Percentiles rank a stretch among this genome's conserved stretches.
These are phyloP conservation scores for Aspergillus costaricaensis DNA, from an alignment of 2,329 filamentous ascomycete genomes.

Conservation along the genomic window DNA sequence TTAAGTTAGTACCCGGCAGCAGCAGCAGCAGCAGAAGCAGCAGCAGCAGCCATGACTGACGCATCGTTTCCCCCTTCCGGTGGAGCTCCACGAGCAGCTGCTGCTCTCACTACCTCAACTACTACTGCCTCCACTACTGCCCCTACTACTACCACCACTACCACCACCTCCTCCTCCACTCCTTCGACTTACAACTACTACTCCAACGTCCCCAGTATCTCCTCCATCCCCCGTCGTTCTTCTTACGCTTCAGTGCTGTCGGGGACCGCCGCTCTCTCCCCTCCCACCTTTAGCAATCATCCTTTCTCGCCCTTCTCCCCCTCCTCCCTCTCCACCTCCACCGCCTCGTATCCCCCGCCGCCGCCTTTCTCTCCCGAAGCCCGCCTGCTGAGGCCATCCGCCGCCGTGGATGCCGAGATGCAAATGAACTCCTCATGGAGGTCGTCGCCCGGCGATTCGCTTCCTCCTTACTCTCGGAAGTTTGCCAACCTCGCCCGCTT, in stretches of 20 bases:
- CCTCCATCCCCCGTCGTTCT: constrained; percentile 53
- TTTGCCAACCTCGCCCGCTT: constrained; percentile 41
- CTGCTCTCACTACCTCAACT: constrained; percentile 7
- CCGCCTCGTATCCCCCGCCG: constrained; percentile 39
- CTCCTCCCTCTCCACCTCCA: constrained; percentile 38
- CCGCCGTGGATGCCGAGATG: constrained; percentile 53
- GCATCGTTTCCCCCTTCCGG: constrained; percentile 44
- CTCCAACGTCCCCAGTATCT: constrained; percentile 35
- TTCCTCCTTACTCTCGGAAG: constrained; percentile 53
- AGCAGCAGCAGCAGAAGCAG: constrained; percentile 11
- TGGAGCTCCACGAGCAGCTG: constrained; percentile 38
- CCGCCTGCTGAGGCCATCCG: constrained; percentile 38
- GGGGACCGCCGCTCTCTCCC: constrained; percentile 48
- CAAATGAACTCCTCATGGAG: constrained; percentile 51
- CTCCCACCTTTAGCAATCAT: constrained; percentile 39
- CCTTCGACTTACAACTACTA: constrained; percentile 37
- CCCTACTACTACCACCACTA: constrained; percentile 21
- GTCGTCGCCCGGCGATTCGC: constrained; percentile 41
- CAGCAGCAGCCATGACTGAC: constrained; percentile 43
- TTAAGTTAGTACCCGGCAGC: constrained; percentile 9
- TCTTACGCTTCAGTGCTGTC: constrained; percentile 65
- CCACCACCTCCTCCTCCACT: constrained; percentile 24
- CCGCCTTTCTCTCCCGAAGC: constrained; percentile 36
- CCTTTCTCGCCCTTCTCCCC: constrained; percentile 58
- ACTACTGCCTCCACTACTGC: background rate